Conservation (phyloP, 495 filamentous ascomycete genomes). For the Xylaria castorea region DNA sequence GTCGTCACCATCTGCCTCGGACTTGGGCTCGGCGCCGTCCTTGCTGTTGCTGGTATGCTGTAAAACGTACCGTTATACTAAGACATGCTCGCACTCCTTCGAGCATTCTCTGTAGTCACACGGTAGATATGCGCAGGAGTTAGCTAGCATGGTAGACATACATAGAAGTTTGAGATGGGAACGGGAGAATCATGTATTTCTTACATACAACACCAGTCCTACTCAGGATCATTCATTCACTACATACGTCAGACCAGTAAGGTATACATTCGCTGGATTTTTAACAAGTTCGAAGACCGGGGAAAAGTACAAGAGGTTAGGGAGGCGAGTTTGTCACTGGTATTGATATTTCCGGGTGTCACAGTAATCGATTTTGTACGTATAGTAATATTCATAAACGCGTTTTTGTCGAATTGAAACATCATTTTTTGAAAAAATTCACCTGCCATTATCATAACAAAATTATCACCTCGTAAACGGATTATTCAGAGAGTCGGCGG, state of each 20-base stretch:
- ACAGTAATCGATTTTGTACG: neutral
- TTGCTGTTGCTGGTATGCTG: conserved; percentile 50
- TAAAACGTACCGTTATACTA: conserved; percentile 26
- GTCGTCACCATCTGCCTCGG: conserved; percentile 47
- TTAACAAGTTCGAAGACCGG: neutral
- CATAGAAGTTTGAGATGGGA: neutral
- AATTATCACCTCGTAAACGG: neutral
- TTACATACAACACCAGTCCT: neutral
- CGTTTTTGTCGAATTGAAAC: neutral
- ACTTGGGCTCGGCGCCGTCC: conserved; percentile 46
- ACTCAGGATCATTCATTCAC: neutral
- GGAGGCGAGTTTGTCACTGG: neutral
- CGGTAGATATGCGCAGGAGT: neutral
- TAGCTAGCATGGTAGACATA: neutral
- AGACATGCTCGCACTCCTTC: neutral
- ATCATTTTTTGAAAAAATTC: neutral
- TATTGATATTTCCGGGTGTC: neutral
- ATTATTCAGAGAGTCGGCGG: neutral
- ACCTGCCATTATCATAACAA: neutral
- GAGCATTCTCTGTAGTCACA: neutral
- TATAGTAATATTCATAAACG: neutral
- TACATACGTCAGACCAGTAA: neutral
- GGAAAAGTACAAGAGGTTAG: neutral
- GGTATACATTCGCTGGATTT: neutral
- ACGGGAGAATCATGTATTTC: neutral